Percentiles rank a stretch among this genome's conserved stretches.
Evolutionary conservation across 2,329 filamentous ascomycete species (phyloP).

Genomic region (Aureobasidium subglaciale): DNA sequence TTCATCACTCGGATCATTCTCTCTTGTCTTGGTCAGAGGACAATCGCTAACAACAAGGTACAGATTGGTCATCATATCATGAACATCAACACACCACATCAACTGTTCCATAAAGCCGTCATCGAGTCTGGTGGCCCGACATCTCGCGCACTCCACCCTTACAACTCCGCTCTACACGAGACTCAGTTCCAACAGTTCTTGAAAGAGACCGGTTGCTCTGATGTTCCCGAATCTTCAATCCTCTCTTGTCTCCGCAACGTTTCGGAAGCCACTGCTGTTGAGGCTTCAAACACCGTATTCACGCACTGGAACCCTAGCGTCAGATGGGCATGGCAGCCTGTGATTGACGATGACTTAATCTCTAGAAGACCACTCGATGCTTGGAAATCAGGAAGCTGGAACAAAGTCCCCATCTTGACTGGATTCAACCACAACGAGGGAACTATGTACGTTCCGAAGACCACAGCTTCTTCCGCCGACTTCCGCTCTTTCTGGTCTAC

Average conservation of each 20-base stretch:
- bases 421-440: constrained; percentile 68
- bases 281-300: constrained; percentile 38
- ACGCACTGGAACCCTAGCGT: constrained; percentile 41
- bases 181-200: constrained; percentile 40
- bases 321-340: constrained; percentile 59
- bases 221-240: constrained; percentile 26
- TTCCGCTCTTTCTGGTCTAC: constrained; percentile 55
- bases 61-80: constrained; percentile 62
- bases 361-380: constrained; percentile 50
- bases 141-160: constrained; percentile 40
- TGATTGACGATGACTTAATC: constrained; percentile 57
- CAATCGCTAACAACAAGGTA: constrained; percentile 8
- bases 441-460: constrained; percentile 52
- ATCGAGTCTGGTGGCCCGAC: constrained; percentile 43
- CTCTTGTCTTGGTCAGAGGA: neutral
- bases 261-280: constrained; percentile 30
- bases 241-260: constrained; percentile 38
- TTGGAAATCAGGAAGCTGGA: constrained; percentile 48
- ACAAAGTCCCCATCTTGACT: constrained; percentile 57
- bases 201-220: constrained; percentile 28
- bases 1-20: no score
- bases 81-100: constrained; percentile 31
- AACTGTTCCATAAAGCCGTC: constrained; percentile 41
- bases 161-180: constrained; percentile 34
- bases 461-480: constrained; percentile 41